Evolutionary conservation across 2,329 filamentous ascomycete species (phyloP).

Genomic region (Diaporthe humulicola): DNA sequence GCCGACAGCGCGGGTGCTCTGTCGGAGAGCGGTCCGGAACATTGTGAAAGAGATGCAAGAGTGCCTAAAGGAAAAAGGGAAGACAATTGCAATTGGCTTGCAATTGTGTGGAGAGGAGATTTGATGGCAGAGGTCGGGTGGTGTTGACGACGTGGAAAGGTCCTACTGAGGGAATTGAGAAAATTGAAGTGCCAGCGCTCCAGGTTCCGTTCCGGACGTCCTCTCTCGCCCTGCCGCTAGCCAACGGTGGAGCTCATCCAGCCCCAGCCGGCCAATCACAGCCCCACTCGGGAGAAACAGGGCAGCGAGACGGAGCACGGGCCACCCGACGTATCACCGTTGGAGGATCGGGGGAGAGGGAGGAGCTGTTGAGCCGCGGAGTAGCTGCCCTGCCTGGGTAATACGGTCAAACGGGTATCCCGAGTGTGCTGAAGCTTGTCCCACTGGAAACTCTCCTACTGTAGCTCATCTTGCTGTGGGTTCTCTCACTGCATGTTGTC

Average conservation of each 20-base stretch:
- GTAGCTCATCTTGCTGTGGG: not conserved
- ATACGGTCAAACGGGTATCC: slow-evolving; percentile 2
- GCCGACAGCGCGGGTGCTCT: slow-evolving; percentile 95
- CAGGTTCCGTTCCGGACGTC: slow-evolving; percentile 47
- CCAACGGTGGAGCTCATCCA: slow-evolving; percentile 34
- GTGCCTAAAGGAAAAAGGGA: slow-evolving; percentile 62
- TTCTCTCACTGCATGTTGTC: not conserved
- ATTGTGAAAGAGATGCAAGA: slow-evolving; percentile 74
- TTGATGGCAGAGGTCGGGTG: slow-evolving; percentile 62
- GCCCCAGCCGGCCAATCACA: slow-evolving; percentile 41
- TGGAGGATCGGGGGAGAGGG: not conserved
- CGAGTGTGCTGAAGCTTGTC: not conserved
- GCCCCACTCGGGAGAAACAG: slow-evolving; percentile 33
- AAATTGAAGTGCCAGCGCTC: slow-evolving; percentile 39
- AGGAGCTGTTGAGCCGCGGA: not conserved
- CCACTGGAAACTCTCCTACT: not conserved
- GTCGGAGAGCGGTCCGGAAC: slow-evolving; percentile 98
- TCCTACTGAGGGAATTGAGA: slow-evolving; percentile 46
- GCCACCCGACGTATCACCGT: not conserved
- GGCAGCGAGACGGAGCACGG: slow-evolving; percentile 21
- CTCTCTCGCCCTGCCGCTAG: slow-evolving; percentile 27
- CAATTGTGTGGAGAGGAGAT: slow-evolving; percentile 75
- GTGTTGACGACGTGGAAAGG: slow-evolving; percentile 37
- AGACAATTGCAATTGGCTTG: slow-evolving; percentile 73
- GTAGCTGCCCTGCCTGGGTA: not conserved